phyloP scores from a whole-genome alignment of 1,139 yeast species.

The Hyphopichia fennica region DNA sequence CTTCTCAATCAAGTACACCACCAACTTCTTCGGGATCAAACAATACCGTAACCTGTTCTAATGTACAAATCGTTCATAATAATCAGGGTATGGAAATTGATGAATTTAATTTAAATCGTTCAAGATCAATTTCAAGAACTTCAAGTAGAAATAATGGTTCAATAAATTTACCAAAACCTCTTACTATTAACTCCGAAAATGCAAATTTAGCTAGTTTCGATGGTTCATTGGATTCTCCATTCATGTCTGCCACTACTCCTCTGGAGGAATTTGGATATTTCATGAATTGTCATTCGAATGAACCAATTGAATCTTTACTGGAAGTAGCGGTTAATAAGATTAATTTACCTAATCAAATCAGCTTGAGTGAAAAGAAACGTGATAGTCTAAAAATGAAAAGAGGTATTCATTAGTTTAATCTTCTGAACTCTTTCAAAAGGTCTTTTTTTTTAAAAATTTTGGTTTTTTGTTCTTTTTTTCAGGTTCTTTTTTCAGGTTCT shows the following conservation, averaged over 20 bases:
- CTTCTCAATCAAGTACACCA: slow-evolving; percentile 20
- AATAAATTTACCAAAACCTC: slow-evolving; percentile 28
- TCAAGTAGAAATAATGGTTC: slow-evolving; percentile 17
- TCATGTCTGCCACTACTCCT: slow-evolving; percentile 43
- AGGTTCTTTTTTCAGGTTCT: neutral
- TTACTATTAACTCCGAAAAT: slow-evolving; percentile 43
- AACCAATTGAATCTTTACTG: slow-evolving; percentile 14
- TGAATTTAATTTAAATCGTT: slow-evolving; percentile 26
- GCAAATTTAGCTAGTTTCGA: slow-evolving; percentile 31
- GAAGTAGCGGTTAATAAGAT: slow-evolving; percentile 12
- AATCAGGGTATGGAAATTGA: slow-evolving; percentile 16
- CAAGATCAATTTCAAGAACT: slow-evolving; percentile 26
- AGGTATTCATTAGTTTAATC: slow-evolving; percentile 49
- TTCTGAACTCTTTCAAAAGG: no score
- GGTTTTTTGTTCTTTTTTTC: neutral
- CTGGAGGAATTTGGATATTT: slow-evolving; percentile 37
- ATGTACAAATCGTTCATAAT: slow-evolving; percentile 16
- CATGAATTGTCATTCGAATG: slow-evolving; percentile 17
- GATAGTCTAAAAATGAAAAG: slow-evolving; percentile 49
- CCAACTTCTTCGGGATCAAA: slow-evolving; percentile 12
- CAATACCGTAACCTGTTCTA: neutral
- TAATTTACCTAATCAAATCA: slow-evolving; percentile 30
- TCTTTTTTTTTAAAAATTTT: no score
- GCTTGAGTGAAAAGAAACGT: slow-evolving; percentile 48
- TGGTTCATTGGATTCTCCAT: slow-evolving; percentile 43